A percentile compares a stretch with the other conserved stretches of the same genome.
These are phyloP conservation scores for Musa acuminata DNA, from an alignment of 176 grass and related monocot species.

Conservation along the genomic window DNA sequence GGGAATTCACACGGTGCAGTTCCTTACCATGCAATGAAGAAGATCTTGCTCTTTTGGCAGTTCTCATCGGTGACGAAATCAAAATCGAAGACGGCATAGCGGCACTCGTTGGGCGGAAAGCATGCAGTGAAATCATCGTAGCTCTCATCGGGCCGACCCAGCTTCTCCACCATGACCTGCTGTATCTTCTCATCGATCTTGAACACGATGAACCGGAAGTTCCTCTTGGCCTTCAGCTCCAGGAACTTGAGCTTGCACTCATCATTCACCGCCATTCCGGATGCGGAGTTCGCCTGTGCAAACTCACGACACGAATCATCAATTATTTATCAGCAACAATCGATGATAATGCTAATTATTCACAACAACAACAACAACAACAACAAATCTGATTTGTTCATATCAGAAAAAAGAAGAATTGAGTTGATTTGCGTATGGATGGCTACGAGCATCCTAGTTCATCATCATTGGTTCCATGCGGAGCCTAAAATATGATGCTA, in stretches of 20 bases:
- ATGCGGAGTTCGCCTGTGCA: neutral
- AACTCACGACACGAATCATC: neutral
- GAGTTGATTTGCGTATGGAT: too few relatives aligned
- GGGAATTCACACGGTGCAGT: neutral
- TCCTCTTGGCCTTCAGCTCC: constrained; percentile 9
- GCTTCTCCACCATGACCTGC: constrained; percentile 4
- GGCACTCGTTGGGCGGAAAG: neutral
- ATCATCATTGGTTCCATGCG: neutral
- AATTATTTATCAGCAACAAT: neutral
- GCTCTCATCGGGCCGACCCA: neutral
- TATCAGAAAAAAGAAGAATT: too few relatives aligned
- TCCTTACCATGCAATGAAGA: neutral
- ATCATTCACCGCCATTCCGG: neutral
- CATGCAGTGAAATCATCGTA: neutral
- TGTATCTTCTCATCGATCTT: constrained; percentile 5
- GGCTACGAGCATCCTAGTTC: neutral
- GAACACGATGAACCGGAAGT: neutral
- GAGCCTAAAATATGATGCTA: neutral
- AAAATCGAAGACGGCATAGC: constrained; percentile 3
- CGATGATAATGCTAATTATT: neutral
- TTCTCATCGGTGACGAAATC: constrained; percentile 1
- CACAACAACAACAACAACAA: neutral
- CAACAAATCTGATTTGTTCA: neutral
- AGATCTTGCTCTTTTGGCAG: constrained; percentile 7
- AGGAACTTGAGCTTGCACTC: constrained; percentile 6